Evolutionary conservation across 2,329 filamentous ascomycete species (phyloP).

Genomic region (Sarocladium kiliense): DNA sequence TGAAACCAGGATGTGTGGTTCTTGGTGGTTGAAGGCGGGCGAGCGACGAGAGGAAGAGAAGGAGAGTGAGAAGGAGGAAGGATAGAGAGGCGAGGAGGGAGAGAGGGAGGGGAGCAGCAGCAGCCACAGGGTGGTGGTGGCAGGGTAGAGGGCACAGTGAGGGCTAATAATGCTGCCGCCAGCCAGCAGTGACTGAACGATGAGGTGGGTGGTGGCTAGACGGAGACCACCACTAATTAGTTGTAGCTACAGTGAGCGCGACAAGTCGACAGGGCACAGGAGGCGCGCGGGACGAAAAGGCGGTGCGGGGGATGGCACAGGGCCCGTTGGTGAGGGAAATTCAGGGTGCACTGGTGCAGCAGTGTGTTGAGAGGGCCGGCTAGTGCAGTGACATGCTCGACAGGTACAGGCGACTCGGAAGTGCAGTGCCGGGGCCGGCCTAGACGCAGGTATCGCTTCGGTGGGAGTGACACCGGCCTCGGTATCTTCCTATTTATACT

Average conservation of each 20-base stretch:
- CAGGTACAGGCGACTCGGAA: constrained; percentile 4
- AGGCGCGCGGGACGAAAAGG: neutral
- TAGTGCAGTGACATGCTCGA: neutral
- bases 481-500: neutral
- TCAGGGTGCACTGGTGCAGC: too few species aligned
- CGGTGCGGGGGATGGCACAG: neutral
- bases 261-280: too few species aligned
- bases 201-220: neutral
- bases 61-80: constrained; percentile 2
- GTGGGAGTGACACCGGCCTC: neutral
- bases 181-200: too few species aligned
- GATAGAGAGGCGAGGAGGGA: constrained; percentile 11
- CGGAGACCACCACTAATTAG: neutral
- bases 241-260: neutral
- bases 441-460: neutral
- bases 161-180: too few species aligned
- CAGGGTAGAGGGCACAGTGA: constrained; percentile 12
- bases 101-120: constrained; percentile 13
- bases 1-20: neutral
- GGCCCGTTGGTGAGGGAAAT: neutral
- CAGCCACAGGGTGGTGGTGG: too few species aligned
- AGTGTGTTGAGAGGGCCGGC: too few species aligned
- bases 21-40: neutral
- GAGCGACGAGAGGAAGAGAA: too few species aligned
- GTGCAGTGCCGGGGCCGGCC: constrained; percentile 1